Base-by-base conservation (phyloP, 2,329 filamentous ascomycete genomes). In the Chalaropsis thielavioides region DNA sequence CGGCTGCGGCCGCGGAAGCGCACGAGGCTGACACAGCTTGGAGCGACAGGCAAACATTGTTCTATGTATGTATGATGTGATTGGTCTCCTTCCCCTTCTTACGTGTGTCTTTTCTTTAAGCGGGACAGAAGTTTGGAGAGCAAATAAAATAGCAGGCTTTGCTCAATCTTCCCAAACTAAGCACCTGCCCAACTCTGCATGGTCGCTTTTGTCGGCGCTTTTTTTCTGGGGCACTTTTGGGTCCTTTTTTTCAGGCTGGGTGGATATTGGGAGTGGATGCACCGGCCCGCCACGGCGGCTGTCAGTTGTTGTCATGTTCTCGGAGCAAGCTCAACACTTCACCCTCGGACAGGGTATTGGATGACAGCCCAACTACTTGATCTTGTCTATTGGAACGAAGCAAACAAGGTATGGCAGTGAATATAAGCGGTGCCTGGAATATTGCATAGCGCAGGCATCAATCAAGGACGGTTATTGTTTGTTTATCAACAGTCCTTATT, bases 21-120 rank as follows among this genome's bases (percentile, higher is more conserved):
- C 65, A 64, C 65, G 62, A 67, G 62, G 65, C 65, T 67, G 65
- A 19, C 58, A 62, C 62, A 56, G 59, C 62, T 59, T 63, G 40
- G 64, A 40, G 10, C 56, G 46, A 44, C 46, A 62, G 62, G 49
- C 58, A 58, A 58, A 40, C 65, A 67, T 58, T 58, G 13, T 58
- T 7, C 24, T 56, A 27, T 56, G 10, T 27, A 13, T 56, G 31
- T 22, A 62, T 31, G 40, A 62, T 65, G 22, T 19, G 17, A 62
- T 62, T 62, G 40, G 59, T 8, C 43, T 27, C 2, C 11, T 58
- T 59, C 31, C 27, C 61, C 62, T 54, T 60, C 24, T 44, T 43
- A 22, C 27, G 19, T 62, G 15, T 41, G n/a, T n/a, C 22, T 24
- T 58, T 31, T 17, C 27, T 24, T 27, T 51, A 51, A 51, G 13